These are phyloP conservation scores for Carex scoparia DNA, from an alignment of 176 grass and related monocot species.

Conservation along the genomic window DNA sequence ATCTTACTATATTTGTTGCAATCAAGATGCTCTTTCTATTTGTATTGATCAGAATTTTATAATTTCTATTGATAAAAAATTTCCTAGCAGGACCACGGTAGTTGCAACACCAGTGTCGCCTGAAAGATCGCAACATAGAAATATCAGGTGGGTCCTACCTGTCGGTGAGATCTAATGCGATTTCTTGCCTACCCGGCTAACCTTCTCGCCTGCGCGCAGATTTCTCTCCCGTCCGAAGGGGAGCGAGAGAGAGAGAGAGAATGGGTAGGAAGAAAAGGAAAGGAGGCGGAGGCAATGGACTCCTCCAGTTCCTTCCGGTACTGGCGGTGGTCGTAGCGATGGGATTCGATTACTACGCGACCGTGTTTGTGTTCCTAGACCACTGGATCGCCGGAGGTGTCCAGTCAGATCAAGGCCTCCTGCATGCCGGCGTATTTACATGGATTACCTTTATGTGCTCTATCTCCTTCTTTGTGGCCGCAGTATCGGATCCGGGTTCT, in stretches of 20 bases:
- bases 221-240: slow-evolving; percentile 1
- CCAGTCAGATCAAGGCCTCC: slow-evolving; percentile 30
- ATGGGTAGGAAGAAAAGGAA: slow-evolving; percentile 49
- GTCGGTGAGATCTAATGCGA: slow-evolving; percentile 1
- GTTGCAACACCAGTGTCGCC: background rate
- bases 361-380: slow-evolving; percentile 73
- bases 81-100: too few relatives aligned
- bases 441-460: slow-evolving; percentile 52
- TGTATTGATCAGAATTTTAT: too few relatives aligned
- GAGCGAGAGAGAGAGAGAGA: background rate
- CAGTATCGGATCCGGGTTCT: slow-evolving; percentile 49
- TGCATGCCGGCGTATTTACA: slow-evolving; percentile 50
- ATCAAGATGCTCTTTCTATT: too few relatives aligned
- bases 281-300: slow-evolving; percentile 23
- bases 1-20: too few relatives aligned
- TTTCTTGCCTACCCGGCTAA: background rate
- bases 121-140: background rate
- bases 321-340: slow-evolving; percentile 32
- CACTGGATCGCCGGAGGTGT: slow-evolving; percentile 65
- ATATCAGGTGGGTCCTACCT: background rate
- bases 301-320: slow-evolving; percentile 34
- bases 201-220: background rate
- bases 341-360: slow-evolving; percentile 57
- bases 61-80: too few relatives aligned
- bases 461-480: slow-evolving; percentile 61